Base-by-base conservation (phyloP, 768 basidiomycete genomes). In the Lanmaoa rubissima region DNA sequence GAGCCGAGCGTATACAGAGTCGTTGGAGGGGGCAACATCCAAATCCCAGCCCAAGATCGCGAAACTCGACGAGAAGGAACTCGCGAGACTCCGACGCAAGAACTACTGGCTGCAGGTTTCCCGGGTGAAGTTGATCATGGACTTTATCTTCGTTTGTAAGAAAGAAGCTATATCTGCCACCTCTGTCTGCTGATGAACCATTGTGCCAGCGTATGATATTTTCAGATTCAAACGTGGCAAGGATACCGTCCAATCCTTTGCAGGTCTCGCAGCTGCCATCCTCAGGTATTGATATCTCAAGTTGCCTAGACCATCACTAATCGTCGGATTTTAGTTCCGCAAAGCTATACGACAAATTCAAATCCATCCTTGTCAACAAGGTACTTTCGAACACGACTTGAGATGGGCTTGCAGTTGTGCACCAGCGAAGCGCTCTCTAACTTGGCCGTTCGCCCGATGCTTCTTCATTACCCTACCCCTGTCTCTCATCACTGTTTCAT, bases 131-230 rank as follows among this genome's bases (percentile, higher is more conserved):
- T 75, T 94, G 57, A 65, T 81, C 42, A 90, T 92, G 90, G 92
- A 94, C 70, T 74, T 94, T 58, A 83, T 92, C 65, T 94, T 93
- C 73, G 92, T 92, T 67, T 92, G 91, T 94, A 68, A 73, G 82
- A 58, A 11, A 13, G 19, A 47, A 4, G 35, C 1, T 4, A 63
- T 76, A 75, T 32, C 55, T 61, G 32, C 17, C n/a, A 46, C 11
- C 35, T 54, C 48, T 41, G 48, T 26, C 36, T 54, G 36, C 43
- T 58, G 54, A 68, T 57, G 19, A 2, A 32, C 16, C 26, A 39
- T 44, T n/a, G 58, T 48, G 39, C 50, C 64, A 93, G 91, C 88
- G 7, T 94, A 88, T 67, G 86, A 91, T 52, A 71, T 92, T n/a
- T 92, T 92, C 76, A 76, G 78, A 56, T 63, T 92, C 58, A 81